Evolutionary conservation across 768 basidiomycete genomes (phyloP).

Genomic region (Leccinum uliginosum): DNA sequence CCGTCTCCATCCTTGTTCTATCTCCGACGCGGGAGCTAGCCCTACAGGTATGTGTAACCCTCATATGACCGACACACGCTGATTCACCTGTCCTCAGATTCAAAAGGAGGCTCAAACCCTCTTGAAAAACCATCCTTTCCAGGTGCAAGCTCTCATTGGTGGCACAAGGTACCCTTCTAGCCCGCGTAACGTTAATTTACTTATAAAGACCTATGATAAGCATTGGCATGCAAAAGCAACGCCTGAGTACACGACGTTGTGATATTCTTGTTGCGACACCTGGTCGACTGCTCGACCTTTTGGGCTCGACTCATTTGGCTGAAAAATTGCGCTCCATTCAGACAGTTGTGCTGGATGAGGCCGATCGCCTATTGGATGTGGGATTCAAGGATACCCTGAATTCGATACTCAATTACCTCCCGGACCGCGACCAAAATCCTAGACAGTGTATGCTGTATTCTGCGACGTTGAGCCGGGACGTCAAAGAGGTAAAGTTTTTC

Average conservation of each 20-base stretch:
- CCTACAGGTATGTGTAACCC: conserved; percentile 50
- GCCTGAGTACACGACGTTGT: conserved; percentile 27
- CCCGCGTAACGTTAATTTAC: not conserved
- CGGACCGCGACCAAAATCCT: conserved; percentile 43
- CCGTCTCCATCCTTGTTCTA: conserved; percentile 57
- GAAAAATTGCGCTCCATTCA: conserved; percentile 36
- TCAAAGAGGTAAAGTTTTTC: conserved; percentile 41
- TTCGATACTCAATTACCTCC: conserved; percentile 48
- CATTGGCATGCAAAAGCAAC: conserved; percentile 24
- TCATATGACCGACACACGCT: not conserved
- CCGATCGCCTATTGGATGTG: conserved; percentile 69
- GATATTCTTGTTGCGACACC: conserved; percentile 72
- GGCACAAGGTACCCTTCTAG: conserved; percentile 42
- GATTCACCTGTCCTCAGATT: conserved; percentile 40
- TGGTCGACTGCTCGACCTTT: conserved; percentile 68
- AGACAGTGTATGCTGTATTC: conserved; percentile 70
- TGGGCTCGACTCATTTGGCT: conserved; percentile 42
- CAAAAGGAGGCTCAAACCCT: conserved; percentile 57
- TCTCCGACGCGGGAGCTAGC: conserved; percentile 76
- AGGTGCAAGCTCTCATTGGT: conserved; percentile 50
- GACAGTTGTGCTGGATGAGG: conserved; percentile 65
- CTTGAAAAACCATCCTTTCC: conserved; percentile 37
- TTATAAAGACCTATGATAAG: conserved; percentile 12
- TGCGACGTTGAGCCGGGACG: conserved; percentile 70
- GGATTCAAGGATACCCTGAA: conserved; percentile 69